Evolutionary conservation across 495 filamentous ascomycete genomes (phyloP), one percentile per base, ranked within the genome.

Genomic region (Articulospora tetracladia): DNA sequence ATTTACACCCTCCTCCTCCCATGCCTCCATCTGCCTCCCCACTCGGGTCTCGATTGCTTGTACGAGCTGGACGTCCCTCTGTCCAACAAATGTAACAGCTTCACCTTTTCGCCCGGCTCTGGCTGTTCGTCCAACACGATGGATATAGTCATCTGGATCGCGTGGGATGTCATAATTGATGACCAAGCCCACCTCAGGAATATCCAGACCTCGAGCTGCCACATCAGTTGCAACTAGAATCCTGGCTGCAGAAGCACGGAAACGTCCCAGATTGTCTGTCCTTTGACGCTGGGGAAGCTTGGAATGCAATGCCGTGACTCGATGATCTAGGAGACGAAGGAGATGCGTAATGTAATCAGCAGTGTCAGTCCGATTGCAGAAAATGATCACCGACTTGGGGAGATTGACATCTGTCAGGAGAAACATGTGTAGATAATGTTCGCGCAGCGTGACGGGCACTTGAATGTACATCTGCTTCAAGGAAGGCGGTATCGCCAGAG

Each of bases 141-240:
- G 94, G 60, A 99, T 91, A 66, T 98, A 99, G 70, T 97, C 95
- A 70, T 97, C 94, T 32, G 94, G 92, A 69, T 97, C 91, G 1
- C 93, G 85, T 1, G 94, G 94, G 19, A 99, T 85, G 68, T 98
- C 95, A 69, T 90, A 98, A 70, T 99, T 98, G 52, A 99, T 76
- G 8, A 99, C 93, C 12, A 98, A 72, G 54, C 82, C 87, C 1
- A 98, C 95, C 60, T 87, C 88, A 0, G 93, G 95, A 58, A 99
- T 97, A 78, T 99, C 94, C 11, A 99, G 82, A 81, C 94, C 94
- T 67, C 94, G 81, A n/a, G 90, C 87, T 0, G 94, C 94, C 15
- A 99, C 93, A 70, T 99, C 95, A 0, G 94, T 98, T 2, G 95
- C 95, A 11, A 99, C 87, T 2, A 99, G 79, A 55, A 99, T 85